phyloP scores from a whole-genome alignment of 1,284 basidiomycete genomes.

The Malassezia slooffiae region DNA sequence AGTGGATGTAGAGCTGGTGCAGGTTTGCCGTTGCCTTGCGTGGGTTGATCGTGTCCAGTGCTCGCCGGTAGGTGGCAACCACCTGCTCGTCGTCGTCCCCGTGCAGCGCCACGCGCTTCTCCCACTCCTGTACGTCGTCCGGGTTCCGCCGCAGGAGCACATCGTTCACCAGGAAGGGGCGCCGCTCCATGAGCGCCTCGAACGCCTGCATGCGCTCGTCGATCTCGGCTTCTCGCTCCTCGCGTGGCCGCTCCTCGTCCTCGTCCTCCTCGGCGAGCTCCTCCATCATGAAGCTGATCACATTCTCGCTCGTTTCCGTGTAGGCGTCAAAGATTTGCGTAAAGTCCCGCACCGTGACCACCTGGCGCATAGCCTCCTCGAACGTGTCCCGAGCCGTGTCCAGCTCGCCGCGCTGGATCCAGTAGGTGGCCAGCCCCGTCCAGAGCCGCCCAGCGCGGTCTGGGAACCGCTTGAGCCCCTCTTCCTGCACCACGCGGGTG shows the following conservation, averaged over 20 bases:
- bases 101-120: slow-evolving; percentile 88
- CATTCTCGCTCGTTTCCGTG: slow-evolving; percentile 80
- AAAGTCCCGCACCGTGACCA: slow-evolving; percentile 91
- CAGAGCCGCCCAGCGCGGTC: slow-evolving; percentile 93
- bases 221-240: slow-evolving; percentile 71
- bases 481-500: slow-evolving; percentile 68
- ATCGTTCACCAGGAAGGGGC: slow-evolving; percentile 94
- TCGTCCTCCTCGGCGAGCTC: slow-evolving; percentile 53
- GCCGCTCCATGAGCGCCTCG: slow-evolving; percentile 83
- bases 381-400: slow-evolving; percentile 76
- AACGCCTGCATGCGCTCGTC: slow-evolving; percentile 85
- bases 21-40: slow-evolving; percentile 83
- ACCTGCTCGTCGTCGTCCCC: slow-evolving; percentile 89
- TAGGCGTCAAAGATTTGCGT: slow-evolving; percentile 97
- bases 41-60: slow-evolving; percentile 76
- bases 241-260: slow-evolving; percentile 36
- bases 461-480: slow-evolving; percentile 78
- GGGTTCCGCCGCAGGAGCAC: slow-evolving; percentile 86
- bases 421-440: slow-evolving; percentile 93
- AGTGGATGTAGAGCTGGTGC: slow-evolving; percentile 82
- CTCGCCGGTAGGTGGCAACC: slow-evolving; percentile 79
- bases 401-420: slow-evolving; percentile 94
- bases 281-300: slow-evolving; percentile 86
- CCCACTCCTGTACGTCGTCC: slow-evolving; percentile 98
- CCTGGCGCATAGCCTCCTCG: slow-evolving; percentile 69